Conservation (phyloP, 164 flowering plant genomes). For the Vitis amurensis region DNA sequence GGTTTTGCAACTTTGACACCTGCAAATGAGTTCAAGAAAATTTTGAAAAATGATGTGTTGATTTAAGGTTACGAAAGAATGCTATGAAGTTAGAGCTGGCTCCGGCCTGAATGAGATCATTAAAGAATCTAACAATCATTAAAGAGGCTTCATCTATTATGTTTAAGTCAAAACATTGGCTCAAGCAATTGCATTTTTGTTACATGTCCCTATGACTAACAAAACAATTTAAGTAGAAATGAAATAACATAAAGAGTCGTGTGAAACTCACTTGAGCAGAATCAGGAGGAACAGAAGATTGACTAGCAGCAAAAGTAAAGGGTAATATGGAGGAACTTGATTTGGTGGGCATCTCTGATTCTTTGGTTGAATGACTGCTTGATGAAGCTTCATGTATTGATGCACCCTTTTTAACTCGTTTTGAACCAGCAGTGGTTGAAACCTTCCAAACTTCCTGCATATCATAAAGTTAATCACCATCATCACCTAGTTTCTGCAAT, state of each 20-base stretch:
- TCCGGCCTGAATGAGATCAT: no score
- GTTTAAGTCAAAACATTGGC: no score
- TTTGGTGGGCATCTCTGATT: constrained; percentile 52
- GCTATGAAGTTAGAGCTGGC: no score
- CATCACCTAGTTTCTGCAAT: no score
- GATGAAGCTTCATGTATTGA: constrained; percentile 57
- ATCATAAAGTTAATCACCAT: constrained; percentile 6
- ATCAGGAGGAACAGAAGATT: constrained; percentile 41
- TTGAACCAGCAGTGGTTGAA: constrained; percentile 87
- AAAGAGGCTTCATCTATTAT: no score
- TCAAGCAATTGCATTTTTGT: no score
- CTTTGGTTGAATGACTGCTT: constrained; percentile 45
- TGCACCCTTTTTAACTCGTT: constrained; percentile 72
- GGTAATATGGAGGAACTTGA: constrained; percentile 34
- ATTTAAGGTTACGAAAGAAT: neutral
- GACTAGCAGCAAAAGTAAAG: constrained; percentile 29
- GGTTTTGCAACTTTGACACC: constrained; percentile 66
- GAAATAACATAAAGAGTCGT: neutral
- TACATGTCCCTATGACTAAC: neutral
- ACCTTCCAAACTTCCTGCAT: constrained; percentile 97
- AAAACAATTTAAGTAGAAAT: neutral
- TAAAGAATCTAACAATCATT: no score
- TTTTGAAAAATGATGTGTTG: neutral
- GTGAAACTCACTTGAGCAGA: constrained; percentile 52
- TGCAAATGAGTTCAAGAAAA: constrained; percentile 24